phyloP scores from a whole-genome alignment of 345 rosid genomes.

The Zanthoxylum bungeanum region DNA sequence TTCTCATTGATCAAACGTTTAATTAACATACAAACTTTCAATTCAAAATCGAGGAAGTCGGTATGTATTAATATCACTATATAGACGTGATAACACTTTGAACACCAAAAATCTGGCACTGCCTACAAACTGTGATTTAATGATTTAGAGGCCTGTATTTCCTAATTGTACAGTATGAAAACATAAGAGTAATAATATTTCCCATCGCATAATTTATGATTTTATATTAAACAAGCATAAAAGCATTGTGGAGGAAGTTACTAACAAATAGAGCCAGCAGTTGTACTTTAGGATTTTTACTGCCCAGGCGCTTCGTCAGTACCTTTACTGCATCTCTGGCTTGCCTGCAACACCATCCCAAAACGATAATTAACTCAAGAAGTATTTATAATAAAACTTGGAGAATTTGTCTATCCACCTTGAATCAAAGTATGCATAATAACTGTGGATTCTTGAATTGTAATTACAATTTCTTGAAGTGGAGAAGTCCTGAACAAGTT shows the following conservation, averaged over 20 bases:
- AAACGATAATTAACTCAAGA: conserved; percentile 5
- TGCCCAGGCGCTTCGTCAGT: conserved; percentile 85
- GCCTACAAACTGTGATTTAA: neutral
- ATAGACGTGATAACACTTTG: neutral
- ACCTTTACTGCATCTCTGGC: conserved; percentile 84
- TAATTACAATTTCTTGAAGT: neutral
- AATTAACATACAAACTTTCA: too few species aligned
- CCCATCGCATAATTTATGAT: neutral
- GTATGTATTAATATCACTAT: too few species aligned
- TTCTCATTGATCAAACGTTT: too few species aligned
- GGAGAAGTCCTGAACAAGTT: neutral
- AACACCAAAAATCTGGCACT: neutral
- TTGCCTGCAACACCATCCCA: conserved; percentile 55
- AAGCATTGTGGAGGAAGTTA: conserved; percentile 14
- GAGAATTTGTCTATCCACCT: neutral
- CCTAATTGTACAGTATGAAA: too few species aligned
- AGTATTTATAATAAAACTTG: neutral
- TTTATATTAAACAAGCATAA: neutral
- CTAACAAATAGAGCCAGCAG: conserved; percentile 85
- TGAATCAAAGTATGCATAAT: neutral
- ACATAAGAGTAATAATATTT: too few species aligned
- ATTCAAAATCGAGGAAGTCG: too few species aligned
- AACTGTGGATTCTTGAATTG: neutral
- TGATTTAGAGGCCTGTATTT: neutral
- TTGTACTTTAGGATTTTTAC: conserved; percentile 87